Base-by-base conservation (phyloP, 306 rosid species). In the Sesbania bispinosa region DNA sequence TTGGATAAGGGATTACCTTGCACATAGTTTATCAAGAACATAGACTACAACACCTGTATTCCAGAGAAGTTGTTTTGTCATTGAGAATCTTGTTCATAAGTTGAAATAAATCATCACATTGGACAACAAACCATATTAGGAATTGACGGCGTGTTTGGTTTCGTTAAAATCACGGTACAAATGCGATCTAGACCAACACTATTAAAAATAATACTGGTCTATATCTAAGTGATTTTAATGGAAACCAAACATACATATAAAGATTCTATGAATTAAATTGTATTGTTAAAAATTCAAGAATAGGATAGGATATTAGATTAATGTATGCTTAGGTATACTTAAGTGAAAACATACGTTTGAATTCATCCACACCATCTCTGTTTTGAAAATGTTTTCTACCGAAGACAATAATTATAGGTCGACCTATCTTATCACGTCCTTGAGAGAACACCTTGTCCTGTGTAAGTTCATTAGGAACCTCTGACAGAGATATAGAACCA, bases 351-450 rank as follows among this genome's bases (percentile, higher is more conserved):
- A 4, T 67, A 88, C 88, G 80, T 78, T 85, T 85, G 81, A 88
- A 85, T 50, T 83, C 88, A 9, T 85, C 71, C 0, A 64, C 29
- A 60, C 66, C 75, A 20, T 67, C 3, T 71, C 78, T 75, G 83
- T 54, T 79, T 57, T 88, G 93, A 45, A 81, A 79, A 54, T 88
- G 93, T 74, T 68, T 85, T 16, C 67, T 50, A 29, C 85, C 90
- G 6, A 75, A 18, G 74, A 81, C 48, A 71, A 84, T 0, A 2
- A 70, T 4, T 48, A 88, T 42, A 7, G 90, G 93, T 63, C 87
- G 82, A 72, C 90, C 93, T 14, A 35, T 68, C 78, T 85, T 88
- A 24, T 88, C 84, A 0, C 6, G 47, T 55, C 93, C 93, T 78
- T 81, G 90, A 1, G 9, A 3, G 59, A 81, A 88, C 29, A 73